Conservation (phyloP, 768 basidiomycete species). For the Lepiota venenata region DNA sequence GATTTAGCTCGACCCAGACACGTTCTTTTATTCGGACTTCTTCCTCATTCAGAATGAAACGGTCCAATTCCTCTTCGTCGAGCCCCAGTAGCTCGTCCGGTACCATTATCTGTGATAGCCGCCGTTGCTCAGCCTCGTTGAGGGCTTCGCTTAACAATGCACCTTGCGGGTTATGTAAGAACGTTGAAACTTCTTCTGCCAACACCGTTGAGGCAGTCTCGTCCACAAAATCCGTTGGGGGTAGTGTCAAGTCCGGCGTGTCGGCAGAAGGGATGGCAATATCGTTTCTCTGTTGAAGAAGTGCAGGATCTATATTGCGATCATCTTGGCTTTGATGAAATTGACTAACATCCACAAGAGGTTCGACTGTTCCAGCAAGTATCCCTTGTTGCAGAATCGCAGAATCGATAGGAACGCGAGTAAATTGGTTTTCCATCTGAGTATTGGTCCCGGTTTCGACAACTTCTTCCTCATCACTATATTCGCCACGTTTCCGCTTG, state of each 20-base stretch:
- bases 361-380: conserved; percentile 48
- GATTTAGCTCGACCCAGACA: conserved; percentile 92
- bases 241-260: conserved; percentile 16
- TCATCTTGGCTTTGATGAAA: conserved; percentile 40
- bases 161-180: conserved; percentile 61
- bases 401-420: conserved; percentile 48
- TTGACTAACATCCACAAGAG: conserved; percentile 38
- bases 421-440: conserved; percentile 15
- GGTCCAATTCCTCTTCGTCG: conserved; percentile 90
- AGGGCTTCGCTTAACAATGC: conserved; percentile 57
- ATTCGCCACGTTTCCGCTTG: conserved; percentile 28
- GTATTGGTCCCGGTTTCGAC: conserved; percentile 15
- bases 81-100: conserved; percentile 69
- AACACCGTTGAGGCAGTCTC: conserved; percentile 60
- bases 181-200: conserved; percentile 65
- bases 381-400: conserved; percentile 65
- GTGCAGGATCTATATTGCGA: conserved; percentile 55
- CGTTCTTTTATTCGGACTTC: conserved; percentile 87
- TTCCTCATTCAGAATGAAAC: conserved; percentile 71
- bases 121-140: conserved; percentile 62
- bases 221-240: conserved; percentile 44
- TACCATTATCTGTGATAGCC: conserved; percentile 48
- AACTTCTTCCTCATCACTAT: conserved; percentile 24
- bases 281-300: conserved; percentile 28
- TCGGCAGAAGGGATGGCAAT: conserved; percentile 7